Evolutionary conservation across 306 rosid genomes (phyloP), one percentile per base, ranked within the genome.

Genomic region (Neltuma alba): DNA sequence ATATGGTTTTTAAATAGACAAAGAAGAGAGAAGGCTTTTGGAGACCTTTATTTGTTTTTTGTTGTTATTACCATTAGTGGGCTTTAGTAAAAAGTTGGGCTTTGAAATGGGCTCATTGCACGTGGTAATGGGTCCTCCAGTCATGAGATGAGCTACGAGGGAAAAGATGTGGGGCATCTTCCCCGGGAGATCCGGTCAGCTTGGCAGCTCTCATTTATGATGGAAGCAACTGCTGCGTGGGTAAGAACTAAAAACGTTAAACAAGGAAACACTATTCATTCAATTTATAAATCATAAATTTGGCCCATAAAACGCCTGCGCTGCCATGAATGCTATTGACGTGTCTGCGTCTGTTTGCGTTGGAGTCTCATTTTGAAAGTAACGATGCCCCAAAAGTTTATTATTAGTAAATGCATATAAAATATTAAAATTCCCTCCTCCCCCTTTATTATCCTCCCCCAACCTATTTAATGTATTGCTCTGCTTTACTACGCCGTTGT

Each of bases 301-400:
- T 69, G 74, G 37, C 74, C 57, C 37, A 42, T 42, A 3, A 20
- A 69, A 27, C 57, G 74, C 57, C 74, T 69, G 25, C 42, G 25
- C 13, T 42, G 57, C 74, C 57, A 69, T 69, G 23, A 69, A 69
- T 69, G 74, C 74, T 14, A 23, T 68, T 41, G 36, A 40, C 25
- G 52, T 41, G 36, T 13, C 54, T 41, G 54, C 50, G 50, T 67
- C 72, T 37, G 5, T 16, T 10, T 25, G 37, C 18, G 37, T 68
- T 68, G 72, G 71, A 12, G 4, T 38, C 50, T 37, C 11, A n/a
- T 11, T 67, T 10, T 21, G 50, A 67, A 37, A 38, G 27, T 21
- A 69, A 58, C 64, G 4, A 58, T 0, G 1, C 34, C 36, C 65
- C 36, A 13, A 10, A 58, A 27, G 2, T 25, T 27, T 12, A 58